A percentile compares a stretch with the other conserved stretches of the same genome.
Conservation (phyloP, 305 asterid species). For the Solanum hybrid region DNA sequence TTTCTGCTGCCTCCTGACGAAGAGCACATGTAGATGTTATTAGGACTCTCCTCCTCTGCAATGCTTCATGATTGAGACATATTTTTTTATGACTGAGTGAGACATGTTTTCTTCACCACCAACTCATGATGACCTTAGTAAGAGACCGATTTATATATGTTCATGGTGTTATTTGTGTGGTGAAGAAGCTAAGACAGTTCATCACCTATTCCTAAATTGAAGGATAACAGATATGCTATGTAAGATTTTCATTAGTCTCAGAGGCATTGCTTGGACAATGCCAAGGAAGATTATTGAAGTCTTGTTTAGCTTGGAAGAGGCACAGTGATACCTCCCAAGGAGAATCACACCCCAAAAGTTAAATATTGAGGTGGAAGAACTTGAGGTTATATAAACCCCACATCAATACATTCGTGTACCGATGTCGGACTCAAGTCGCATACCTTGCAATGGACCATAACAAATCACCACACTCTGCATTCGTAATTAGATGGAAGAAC, state of each 20-base stretch:
- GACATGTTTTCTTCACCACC: background rate
- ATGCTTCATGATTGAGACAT: background rate
- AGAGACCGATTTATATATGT: background rate
- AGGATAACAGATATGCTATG: background rate
- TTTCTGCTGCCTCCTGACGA: background rate
- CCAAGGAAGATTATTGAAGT: background rate
- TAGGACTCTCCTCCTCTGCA: background rate
- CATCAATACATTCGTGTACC: background rate
- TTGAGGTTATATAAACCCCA: background rate
- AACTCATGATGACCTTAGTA: background rate
- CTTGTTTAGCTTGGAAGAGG: background rate
- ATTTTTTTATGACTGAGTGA: background rate
- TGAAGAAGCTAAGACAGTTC: background rate
- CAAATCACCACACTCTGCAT: background rate
- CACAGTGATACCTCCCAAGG: background rate
- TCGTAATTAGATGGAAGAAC: background rate
- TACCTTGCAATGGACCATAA: background rate
- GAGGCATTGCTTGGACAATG: background rate
- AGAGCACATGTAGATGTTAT: background rate
- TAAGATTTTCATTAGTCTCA: background rate
- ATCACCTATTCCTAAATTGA: background rate
- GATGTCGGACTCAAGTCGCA: background rate
- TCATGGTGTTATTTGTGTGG: background rate
- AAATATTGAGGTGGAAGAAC: background rate
- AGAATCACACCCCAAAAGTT: background rate